Percentiles rank a stretch among this genome's conserved stretches.
Conservation (phyloP, 495 filamentous ascomycete genomes). For the Penicillium canariense region DNA sequence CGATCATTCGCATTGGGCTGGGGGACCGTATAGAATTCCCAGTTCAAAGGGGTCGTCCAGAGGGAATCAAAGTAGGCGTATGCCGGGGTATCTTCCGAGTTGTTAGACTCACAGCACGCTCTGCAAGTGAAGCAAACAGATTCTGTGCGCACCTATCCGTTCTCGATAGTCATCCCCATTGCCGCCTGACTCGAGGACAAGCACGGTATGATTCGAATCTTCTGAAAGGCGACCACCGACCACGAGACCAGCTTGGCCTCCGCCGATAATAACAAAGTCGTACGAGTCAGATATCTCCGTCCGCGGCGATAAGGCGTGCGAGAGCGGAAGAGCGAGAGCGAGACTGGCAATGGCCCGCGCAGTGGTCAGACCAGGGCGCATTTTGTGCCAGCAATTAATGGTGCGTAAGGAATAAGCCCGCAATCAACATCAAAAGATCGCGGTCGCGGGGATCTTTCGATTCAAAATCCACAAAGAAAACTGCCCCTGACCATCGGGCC, state of each 20-base stretch:
- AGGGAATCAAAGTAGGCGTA: slow-evolving; percentile 35
- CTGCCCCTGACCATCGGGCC: not conserved
- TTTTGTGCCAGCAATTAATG: not conserved
- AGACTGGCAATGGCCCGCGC: slow-evolving; percentile 1
- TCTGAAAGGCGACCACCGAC: slow-evolving; percentile 25
- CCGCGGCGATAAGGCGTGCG: slow-evolving; percentile 26
- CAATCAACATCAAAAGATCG: not conserved
- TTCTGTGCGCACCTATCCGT: slow-evolving; percentile 26
- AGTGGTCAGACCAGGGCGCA: slow-evolving; percentile 1
- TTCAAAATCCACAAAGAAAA: not conserved
- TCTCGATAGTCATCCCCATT: slow-evolving; percentile 35
- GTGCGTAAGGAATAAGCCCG: not conserved
- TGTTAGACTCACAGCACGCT: not conserved
- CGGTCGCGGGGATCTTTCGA: not conserved
- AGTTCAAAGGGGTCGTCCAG: slow-evolving; percentile 40
- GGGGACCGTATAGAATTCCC: slow-evolving; percentile 31
- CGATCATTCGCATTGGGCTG: slow-evolving; percentile 36
- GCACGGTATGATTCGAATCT: slow-evolving; percentile 33
- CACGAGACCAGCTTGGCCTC: slow-evolving; percentile 39
- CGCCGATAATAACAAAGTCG: slow-evolving; percentile 50
- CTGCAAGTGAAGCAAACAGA: not conserved
- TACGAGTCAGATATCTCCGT: slow-evolving; percentile 34
- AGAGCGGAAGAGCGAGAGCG: slow-evolving; percentile 5
- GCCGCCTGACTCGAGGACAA: slow-evolving; percentile 45
- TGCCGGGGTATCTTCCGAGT: slow-evolving; percentile 28